Conservation (phyloP, 768 basidiomycete species). For the Tulasnella calospora region DNA sequence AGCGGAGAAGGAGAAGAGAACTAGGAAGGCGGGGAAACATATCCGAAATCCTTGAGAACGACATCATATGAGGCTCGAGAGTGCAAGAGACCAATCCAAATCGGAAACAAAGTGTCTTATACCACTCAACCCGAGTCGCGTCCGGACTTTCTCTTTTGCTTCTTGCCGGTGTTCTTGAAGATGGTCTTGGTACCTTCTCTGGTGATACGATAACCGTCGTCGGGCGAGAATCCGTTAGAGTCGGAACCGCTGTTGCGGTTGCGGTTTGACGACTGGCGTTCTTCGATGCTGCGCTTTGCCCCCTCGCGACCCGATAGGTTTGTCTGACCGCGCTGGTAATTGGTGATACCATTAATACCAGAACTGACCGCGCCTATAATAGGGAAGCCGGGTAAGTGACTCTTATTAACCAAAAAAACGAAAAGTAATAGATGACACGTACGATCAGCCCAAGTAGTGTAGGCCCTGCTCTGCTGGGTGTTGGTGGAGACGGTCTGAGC, state of each 20-base stretch:
- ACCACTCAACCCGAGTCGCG: neutral
- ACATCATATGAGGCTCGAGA: neutral
- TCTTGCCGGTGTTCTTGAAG: neutral
- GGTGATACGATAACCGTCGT: conserved; percentile 21
- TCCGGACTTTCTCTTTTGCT: neutral
- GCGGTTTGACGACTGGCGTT: too few relatives aligned
- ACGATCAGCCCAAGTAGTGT: conserved; percentile 52
- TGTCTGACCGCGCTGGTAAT: conserved; percentile 29
- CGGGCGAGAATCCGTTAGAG: conserved; percentile 9
- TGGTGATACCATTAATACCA: conserved; percentile 31
- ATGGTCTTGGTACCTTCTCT: neutral
- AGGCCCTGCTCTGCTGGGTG: conserved; percentile 42
- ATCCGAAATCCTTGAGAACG: too few relatives aligned
- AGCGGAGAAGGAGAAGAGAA: neutral
- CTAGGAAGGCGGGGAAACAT: neutral
- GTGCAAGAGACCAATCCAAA: neutral
- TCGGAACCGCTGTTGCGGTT: neutral
- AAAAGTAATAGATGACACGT: too few relatives aligned
- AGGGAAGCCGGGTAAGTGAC: neutral
- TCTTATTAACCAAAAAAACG: too few relatives aligned
- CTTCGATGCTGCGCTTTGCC: too few relatives aligned
- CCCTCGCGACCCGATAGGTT: neutral
- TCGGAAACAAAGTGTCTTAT: neutral
- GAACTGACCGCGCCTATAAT: conserved; percentile 42
- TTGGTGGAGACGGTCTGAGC: too few relatives aligned